Percentiles rank a stretch among this genome's conserved stretches.
Evolutionary conservation across 2,329 filamentous ascomycete genomes (phyloP).

Genomic region (Talaromyces sp.): DNA sequence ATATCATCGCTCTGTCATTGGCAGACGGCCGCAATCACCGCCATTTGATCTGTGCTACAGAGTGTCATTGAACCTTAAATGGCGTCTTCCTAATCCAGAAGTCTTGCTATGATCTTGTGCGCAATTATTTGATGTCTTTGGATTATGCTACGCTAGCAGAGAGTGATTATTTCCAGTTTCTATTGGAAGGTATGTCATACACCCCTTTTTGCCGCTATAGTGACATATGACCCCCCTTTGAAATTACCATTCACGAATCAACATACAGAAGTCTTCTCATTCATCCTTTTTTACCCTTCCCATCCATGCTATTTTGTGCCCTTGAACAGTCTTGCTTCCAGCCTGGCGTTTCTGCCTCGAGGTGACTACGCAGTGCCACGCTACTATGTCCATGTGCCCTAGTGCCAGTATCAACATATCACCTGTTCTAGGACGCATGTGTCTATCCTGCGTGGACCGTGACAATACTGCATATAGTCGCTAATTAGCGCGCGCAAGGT

Average conservation of each 20-base stretch:
- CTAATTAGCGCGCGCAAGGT: conserved; percentile 17
- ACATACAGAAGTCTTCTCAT: not conserved
- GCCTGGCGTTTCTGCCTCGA: conserved; percentile 15
- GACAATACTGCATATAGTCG: conserved; percentile 17
- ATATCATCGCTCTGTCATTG: conserved; percentile 14
- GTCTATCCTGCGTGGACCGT: conserved; percentile 11
- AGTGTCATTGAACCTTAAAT: conserved; percentile 11
- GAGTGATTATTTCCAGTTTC: not conserved
- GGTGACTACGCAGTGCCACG: conserved; percentile 11
- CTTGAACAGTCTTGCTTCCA: not conserved
- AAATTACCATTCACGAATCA: conserved; percentile 9
- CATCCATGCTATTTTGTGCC: not conserved
- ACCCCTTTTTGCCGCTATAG: conserved; percentile 3
- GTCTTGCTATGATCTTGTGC: conserved; percentile 6
- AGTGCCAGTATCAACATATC: conserved; percentile 7
- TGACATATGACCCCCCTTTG: conserved; percentile 8
- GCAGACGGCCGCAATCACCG: conserved; percentile 14
- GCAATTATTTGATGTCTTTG: conserved; percentile 1
- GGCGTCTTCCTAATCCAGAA: not conserved
- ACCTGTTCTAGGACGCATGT: conserved; percentile 10
- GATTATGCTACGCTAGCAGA: not conserved
- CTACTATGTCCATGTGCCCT: conserved; percentile 14
- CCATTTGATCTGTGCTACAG: conserved; percentile 9
- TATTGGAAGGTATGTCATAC: conserved; percentile 3
- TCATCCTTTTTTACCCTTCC: not conserved